These are phyloP conservation scores for Vachellia collinsii DNA, from an alignment of 306 rosid genomes.

Conservation along the genomic window DNA sequence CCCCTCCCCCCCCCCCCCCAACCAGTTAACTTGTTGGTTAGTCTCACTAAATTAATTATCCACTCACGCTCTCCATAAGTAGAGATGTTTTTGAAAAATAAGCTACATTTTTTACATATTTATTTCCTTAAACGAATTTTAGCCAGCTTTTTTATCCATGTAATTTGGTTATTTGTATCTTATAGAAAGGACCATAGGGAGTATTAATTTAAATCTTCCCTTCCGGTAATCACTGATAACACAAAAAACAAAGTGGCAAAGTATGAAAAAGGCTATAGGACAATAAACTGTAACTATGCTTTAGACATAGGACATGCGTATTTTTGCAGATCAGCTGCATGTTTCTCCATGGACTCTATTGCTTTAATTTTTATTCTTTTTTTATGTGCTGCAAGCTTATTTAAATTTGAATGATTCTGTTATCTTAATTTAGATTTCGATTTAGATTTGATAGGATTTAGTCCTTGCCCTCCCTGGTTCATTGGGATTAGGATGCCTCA, in stretches of 20 bases:
- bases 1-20: too few species aligned
- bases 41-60: too few species aligned
- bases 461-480: background rate
- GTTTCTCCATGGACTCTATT: background rate
- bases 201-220: background rate
- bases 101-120: too few species aligned
- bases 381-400: background rate
- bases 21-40: too few species aligned
- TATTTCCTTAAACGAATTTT: too few species aligned
- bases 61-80: too few species aligned
- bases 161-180: too few species aligned
- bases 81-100: too few species aligned
- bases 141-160: too few species aligned
- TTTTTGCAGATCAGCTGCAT: background rate
- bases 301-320: constrained; percentile 8
- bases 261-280: constrained; percentile 25
- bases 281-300: constrained; percentile 22
- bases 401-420: background rate
- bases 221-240: background rate
- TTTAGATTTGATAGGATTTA: background rate
- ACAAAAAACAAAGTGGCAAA: constrained; percentile 9
- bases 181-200: too few species aligned
- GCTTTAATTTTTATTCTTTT: background rate
- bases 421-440: background rate
- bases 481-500: background rate